These are phyloP conservation scores for Diaporthe australafricana DNA, from an alignment of 2,329 filamentous ascomycete genomes.

Conservation along the genomic window DNA sequence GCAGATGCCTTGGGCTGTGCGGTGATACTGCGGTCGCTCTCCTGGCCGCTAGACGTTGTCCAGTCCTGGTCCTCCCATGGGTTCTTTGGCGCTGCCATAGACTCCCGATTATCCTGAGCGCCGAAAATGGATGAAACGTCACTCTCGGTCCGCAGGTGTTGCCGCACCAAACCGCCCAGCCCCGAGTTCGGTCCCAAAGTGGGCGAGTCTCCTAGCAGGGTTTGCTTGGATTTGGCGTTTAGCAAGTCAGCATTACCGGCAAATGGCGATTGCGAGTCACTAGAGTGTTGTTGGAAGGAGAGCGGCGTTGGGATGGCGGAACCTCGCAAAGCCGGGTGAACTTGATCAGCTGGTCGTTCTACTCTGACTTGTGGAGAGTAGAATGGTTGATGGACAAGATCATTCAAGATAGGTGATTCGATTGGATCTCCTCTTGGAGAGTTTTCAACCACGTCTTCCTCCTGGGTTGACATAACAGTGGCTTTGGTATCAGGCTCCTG, in stretches of 20 bases:
- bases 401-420: constrained; percentile 44
- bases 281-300: constrained; percentile 46
- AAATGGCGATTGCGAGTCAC: constrained; percentile 39
- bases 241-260: constrained; percentile 41
- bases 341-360: constrained; percentile 62
- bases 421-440: constrained; percentile 60
- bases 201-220: constrained; percentile 74
- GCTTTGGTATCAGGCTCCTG: constrained; percentile 47
- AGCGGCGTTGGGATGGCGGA: constrained; percentile 58
- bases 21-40: constrained; percentile 1
- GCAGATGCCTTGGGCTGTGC: background rate
- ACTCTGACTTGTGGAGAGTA: constrained; percentile 52
- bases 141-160: constrained; percentile 86
- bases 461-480: constrained; percentile 40
- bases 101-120: constrained; percentile 36
- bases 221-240: constrained; percentile 39
- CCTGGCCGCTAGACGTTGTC: background rate
- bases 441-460: constrained; percentile 48
- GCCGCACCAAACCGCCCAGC: constrained; percentile 83
- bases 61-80: constrained; percentile 20
- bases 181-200: constrained; percentile 78
- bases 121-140: constrained; percentile 84
- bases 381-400: constrained; percentile 36
- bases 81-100: constrained; percentile 8
- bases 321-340: constrained; percentile 66